Evolutionary conservation across 768 basidiomycete species (phyloP).

Genomic region (Tephrocybe sp.): DNA sequence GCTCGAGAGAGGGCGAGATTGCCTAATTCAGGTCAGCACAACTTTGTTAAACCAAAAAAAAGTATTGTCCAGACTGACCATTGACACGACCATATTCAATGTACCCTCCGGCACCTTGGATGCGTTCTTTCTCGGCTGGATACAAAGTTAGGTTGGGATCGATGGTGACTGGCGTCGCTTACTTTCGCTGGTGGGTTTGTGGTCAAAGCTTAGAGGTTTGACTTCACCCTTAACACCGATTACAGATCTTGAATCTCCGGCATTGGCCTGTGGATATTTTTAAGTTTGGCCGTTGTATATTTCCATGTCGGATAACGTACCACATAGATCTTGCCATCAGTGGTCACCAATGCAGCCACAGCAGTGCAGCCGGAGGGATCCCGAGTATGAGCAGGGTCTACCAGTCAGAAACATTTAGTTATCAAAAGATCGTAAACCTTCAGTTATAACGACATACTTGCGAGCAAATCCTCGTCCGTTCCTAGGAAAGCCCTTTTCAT

Average conservation of each 20-base stretch:
- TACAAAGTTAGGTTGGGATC: slow-evolving; percentile 4
- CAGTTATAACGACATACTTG: slow-evolving; percentile 47
- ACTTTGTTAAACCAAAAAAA: background rate
- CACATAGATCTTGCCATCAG: slow-evolving; percentile 74
- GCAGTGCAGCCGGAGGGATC: slow-evolving; percentile 98
- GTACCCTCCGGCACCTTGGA: slow-evolving; percentile 89
- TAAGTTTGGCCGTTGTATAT: slow-evolving; percentile 9
- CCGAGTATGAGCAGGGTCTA: slow-evolving; percentile 82
- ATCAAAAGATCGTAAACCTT: slow-evolving; percentile 9
- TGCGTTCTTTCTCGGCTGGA: slow-evolving; percentile 80
- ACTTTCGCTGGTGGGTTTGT: slow-evolving; percentile 91
- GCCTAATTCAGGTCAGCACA: slow-evolving; percentile 42
- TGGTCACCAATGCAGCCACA: slow-evolving; percentile 80
- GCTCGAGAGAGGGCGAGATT: slow-evolving; percentile 95
- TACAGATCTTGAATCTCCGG: slow-evolving; percentile 94
- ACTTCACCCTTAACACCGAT: slow-evolving; percentile 82
- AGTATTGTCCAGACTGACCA: slow-evolving; percentile 44
- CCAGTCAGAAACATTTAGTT: slow-evolving; percentile 6
- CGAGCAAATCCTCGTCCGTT: slow-evolving; percentile 91
- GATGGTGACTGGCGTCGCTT: slow-evolving; percentile 23
- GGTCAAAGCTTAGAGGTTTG: slow-evolving; percentile 89
- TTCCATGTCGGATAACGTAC: slow-evolving; percentile 41
- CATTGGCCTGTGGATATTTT: slow-evolving; percentile 73
- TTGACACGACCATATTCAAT: slow-evolving; percentile 97
- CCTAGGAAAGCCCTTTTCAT: slow-evolving; percentile 89